Evolutionary conservation across 768 basidiomycete genomes (phyloP).

Genomic region (Scleroderma bovista): DNA sequence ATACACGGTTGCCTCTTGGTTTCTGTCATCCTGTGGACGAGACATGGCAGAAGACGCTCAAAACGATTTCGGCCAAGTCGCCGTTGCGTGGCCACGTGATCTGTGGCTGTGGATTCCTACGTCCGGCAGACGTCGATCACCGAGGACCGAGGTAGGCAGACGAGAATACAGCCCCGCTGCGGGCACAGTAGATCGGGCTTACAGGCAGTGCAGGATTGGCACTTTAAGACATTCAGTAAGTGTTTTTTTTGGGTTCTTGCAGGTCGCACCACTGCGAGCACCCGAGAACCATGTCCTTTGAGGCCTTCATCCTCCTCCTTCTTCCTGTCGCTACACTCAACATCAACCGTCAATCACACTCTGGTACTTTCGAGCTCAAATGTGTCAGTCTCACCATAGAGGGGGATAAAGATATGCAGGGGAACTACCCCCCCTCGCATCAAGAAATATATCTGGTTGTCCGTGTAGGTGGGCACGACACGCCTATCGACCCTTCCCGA

Average conservation of each 20-base stretch:
- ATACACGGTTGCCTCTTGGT: slow-evolving; percentile 89
- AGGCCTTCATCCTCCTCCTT: slow-evolving; percentile 53
- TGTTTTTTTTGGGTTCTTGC: no score
- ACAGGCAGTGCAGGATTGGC: no score
- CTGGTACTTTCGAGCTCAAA: slow-evolving; percentile 50
- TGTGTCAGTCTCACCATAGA: slow-evolving; percentile 50
- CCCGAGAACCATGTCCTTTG: slow-evolving; percentile 11
- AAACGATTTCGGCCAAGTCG: no score
- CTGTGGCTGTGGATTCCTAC: no score
- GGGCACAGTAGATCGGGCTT: no score
- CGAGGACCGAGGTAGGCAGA: no score
- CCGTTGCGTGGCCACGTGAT: no score
- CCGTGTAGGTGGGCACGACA: slow-evolving; percentile 48
- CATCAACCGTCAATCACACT: slow-evolving; percentile 26
- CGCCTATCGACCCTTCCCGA: slow-evolving; percentile 54
- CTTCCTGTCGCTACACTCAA: slow-evolving; percentile 44
- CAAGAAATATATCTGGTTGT: slow-evolving; percentile 66
- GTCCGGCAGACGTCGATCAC: no score
- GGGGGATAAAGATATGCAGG: slow-evolving; percentile 17
- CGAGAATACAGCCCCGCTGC: no score
- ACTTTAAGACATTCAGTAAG: no score
- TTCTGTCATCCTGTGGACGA: slow-evolving; percentile 79
- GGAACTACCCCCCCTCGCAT: slow-evolving; percentile 25
- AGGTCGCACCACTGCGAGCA: no score
- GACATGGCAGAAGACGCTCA: no score